phyloP scores from a whole-genome alignment of 2,329 filamentous ascomycete genomes.

The Aspergillus bombycis region DNA sequence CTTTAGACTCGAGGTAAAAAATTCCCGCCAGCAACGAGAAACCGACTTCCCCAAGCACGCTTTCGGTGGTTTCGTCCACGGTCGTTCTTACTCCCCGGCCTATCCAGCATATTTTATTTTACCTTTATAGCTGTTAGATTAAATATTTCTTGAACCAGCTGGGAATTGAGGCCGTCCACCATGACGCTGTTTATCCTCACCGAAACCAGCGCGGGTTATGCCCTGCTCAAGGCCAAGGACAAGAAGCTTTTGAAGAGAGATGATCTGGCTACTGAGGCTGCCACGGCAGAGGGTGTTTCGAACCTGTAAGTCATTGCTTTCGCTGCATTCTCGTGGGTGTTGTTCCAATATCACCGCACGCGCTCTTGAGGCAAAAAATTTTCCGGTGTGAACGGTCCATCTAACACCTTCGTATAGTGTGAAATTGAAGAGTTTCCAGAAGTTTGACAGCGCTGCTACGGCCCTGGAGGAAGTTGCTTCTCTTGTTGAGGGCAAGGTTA shows the following conservation, averaged over 20 bases:
- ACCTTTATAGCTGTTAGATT: constrained; percentile 23
- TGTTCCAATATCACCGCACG: not conserved
- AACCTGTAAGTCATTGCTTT: constrained; percentile 68
- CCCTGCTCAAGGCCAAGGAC: constrained; percentile 96
- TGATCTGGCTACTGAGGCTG: constrained; percentile 73
- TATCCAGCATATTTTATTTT: constrained; percentile 24
- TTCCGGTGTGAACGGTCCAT: constrained; percentile 21
- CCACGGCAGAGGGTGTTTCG: constrained; percentile 80
- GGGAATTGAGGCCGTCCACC: constrained; percentile 43
- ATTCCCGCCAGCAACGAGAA: constrained; percentile 33
- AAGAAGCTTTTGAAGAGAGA: constrained; percentile 95
- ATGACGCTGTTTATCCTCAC: constrained; percentile 93
- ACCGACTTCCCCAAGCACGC: constrained; percentile 31
- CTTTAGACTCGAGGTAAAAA: constrained; percentile 34
- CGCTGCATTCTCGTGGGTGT: constrained; percentile 6
- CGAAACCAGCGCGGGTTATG: constrained; percentile 95
- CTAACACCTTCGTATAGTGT: constrained; percentile 58
- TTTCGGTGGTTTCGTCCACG: constrained; percentile 38
- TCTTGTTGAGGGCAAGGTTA: constrained; percentile 92
- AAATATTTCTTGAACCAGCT: constrained; percentile 24
- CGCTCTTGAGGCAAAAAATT: constrained; percentile 29
- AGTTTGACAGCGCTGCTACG: constrained; percentile 90
- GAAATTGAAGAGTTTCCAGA: constrained; percentile 95
- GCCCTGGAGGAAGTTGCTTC: constrained; percentile 89
- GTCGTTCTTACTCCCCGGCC: constrained; percentile 30